These are phyloP conservation scores for Monilinia aucupariae DNA, from an alignment of 2,329 filamentous ascomycete species.

Conservation along the genomic window DNA sequence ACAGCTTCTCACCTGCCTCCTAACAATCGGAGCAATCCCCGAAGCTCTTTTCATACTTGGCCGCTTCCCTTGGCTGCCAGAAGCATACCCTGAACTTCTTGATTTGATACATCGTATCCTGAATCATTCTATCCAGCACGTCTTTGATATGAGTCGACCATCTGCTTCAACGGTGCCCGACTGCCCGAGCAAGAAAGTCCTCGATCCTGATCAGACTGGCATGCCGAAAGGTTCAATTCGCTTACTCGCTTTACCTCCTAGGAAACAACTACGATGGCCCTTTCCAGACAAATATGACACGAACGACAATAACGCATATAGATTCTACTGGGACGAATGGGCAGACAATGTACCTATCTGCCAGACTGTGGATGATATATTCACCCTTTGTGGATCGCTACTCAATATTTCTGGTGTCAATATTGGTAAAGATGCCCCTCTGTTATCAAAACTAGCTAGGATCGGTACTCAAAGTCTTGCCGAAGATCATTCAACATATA, in stretches of 20 bases:
- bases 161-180: conserved; percentile 39
- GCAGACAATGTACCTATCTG: conserved; percentile 87
- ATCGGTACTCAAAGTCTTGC: conserved; percentile 74
- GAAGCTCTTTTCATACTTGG: conserved; percentile 90
- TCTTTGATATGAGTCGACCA: conserved; percentile 48
- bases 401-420: conserved; percentile 82
- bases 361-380: conserved; percentile 84
- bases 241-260: conserved; percentile 52
- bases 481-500: conserved; percentile 63
- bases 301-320: conserved; percentile 70
- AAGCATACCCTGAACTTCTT: conserved; percentile 75
- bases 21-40: conserved; percentile 86
- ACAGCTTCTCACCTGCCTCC: conserved; percentile 71
- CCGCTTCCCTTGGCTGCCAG: conserved; percentile 86
- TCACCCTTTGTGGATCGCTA: conserved; percentile 77
- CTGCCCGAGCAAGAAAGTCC: conserved; percentile 44
- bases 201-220: conserved; percentile 59
- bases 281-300: conserved; percentile 72
- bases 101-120: conserved; percentile 80
- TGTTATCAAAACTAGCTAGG: conserved; percentile 76
- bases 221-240: conserved; percentile 65
- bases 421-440: conserved; percentile 74
- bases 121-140: conserved; percentile 72
- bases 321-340: conserved; percentile 98
- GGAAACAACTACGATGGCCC: conserved; percentile 74